Percentiles rank a stretch among this genome's conserved stretches.
Evolutionary conservation across 106 monocot genomes (phyloP).

Genomic region (Allium fistulosum): DNA sequence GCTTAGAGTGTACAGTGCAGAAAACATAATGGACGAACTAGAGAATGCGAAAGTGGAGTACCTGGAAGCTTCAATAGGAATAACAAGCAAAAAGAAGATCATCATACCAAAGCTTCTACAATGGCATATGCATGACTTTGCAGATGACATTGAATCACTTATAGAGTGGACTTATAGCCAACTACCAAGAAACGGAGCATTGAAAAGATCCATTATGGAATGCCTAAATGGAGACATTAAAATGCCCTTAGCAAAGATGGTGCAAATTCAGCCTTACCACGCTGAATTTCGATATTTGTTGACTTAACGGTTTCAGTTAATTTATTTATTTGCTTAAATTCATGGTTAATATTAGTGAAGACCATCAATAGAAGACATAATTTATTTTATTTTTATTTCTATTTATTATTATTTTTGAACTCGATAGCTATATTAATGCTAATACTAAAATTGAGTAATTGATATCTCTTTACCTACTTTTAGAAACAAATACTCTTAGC

Average conservation of each 20-base stretch:
- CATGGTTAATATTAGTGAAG: too few species aligned
- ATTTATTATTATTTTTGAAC: too few species aligned
- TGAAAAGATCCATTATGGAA: slow-evolving; percentile 63
- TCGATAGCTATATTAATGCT: too few species aligned
- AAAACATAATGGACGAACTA: slow-evolving; percentile 54
- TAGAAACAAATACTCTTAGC: too few species aligned
- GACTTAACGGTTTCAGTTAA: slow-evolving; percentile 1
- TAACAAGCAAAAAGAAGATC: slow-evolving; percentile 67
- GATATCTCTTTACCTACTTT: too few species aligned
- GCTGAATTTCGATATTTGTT: slow-evolving; percentile 72
- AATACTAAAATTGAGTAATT: too few species aligned
- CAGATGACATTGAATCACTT: slow-evolving; percentile 69
- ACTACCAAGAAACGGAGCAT: slow-evolving; percentile 40
- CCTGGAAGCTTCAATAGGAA: slow-evolving; percentile 52
- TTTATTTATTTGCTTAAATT: too few species aligned
- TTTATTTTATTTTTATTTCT: too few species aligned
- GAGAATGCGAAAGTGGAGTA: slow-evolving; percentile 80
- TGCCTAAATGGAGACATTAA: slow-evolving; percentile 37
- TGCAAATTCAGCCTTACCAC: slow-evolving; percentile 57
- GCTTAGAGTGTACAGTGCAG: slow-evolving; percentile 75
- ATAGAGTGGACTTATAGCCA: slow-evolving; percentile 91
- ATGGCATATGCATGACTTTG: slow-evolving; percentile 91
- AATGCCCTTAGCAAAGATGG: slow-evolving; percentile 21
- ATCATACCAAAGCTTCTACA: slow-evolving; percentile 54
- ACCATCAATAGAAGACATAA: too few species aligned